Evolutionary conservation across 2,329 filamentous ascomycete species (phyloP), one percentile per base, ranked within the genome.

Genomic region (Apiospora saccharicola): DNA sequence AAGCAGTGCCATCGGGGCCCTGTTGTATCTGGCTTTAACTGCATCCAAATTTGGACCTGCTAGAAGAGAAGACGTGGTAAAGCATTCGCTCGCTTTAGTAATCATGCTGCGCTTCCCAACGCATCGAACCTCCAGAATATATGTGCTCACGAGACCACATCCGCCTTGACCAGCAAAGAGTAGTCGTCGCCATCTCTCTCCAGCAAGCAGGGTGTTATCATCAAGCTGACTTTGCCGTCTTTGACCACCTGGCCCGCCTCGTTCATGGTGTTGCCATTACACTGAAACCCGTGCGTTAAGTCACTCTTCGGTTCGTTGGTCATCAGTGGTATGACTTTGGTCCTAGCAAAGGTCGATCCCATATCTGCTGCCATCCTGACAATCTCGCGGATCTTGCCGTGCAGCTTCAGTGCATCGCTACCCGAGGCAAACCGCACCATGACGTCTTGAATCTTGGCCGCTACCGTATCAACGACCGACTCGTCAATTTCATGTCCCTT

Each of bases 201-300:
- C 3, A 80, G 70, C 1, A 80, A 75, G 47, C 75, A 76, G 5
- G 79, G 79, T 37, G 79, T 76, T 13, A 79, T 68, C 74, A 80
- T 78, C 68, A 80, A 69, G 69, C 79, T 78, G 37, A 80, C 79
- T 3, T 75, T 41, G 16, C 53, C 34, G n/a, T 75, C 57, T 14
- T 71, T 30, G 12, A 76, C 72, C 13, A 78, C 61, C 30, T 72
- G 76, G 8, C 71, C 76, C 30, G 64, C 73, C 51, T 77, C 71
- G 2, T 78, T 76, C 79, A 80, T 80, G 14, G 74, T 70, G 10
- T 69, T 67, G 22, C 71, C 74, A 4, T 64, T 51, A 53, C 72
- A 75, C 24, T 73, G 57, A 70, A 80, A 80, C 34, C 78, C 78
- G 49, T 75, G 74, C 30, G 73, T 78, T 26, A 75, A 72, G 16